Evolutionary conservation across 345 rosid species (phyloP).

Genomic region (Leavenworthia alabamica): DNA sequence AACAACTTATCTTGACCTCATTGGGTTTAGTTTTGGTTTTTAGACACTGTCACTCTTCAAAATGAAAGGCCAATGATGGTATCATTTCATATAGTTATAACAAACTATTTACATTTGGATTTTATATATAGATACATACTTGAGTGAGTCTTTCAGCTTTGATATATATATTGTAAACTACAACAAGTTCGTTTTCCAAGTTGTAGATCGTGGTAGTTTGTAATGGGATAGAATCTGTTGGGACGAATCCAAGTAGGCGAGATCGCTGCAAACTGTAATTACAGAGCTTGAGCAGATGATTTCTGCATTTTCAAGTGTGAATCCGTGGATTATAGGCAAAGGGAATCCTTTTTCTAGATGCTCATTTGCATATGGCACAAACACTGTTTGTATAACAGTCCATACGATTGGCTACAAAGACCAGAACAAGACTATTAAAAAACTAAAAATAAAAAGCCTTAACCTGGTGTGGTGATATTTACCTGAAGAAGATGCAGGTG

Average conservation of each 20-base stretch:
- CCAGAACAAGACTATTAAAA: background rate
- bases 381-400: slow-evolving; percentile 79
- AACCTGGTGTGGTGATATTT: slow-evolving; percentile 14
- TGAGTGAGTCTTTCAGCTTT: too few species aligned
- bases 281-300: slow-evolving; percentile 45
- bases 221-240: background rate
- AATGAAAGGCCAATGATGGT: too few species aligned
- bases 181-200: background rate
- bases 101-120: too few species aligned
- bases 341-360: slow-evolving; percentile 76
- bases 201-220: background rate
- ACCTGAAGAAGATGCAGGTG: slow-evolving; percentile 75
- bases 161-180: slow-evolving; percentile 1
- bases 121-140: too few species aligned
- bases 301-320: slow-evolving; percentile 64
- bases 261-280: slow-evolving; percentile 62
- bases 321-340: slow-evolving; percentile 79
- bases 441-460: background rate
- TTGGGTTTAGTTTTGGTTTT: too few species aligned
- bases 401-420: slow-evolving; percentile 81
- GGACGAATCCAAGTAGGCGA: slow-evolving; percentile 41
- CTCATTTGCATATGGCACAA: slow-evolving; percentile 69
- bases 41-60: too few species aligned
- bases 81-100: too few species aligned
- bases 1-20: too few species aligned